Percentiles rank a stretch among this genome's conserved stretches.
phyloP scores from a whole-genome alignment of 2,329 filamentous ascomycete genomes.

The Claviceps lovelessii region DNA sequence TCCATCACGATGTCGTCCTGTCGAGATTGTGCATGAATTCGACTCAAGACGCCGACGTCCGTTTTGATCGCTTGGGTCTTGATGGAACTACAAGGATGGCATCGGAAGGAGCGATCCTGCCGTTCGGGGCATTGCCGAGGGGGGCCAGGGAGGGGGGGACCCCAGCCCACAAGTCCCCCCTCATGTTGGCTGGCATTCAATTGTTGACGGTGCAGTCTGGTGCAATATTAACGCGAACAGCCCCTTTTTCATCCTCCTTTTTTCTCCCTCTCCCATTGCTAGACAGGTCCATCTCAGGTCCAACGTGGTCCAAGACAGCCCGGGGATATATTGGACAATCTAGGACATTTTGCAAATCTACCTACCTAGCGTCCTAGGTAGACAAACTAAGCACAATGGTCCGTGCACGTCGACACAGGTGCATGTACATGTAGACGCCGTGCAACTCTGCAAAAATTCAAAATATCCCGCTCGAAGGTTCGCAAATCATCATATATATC shows the following conservation, averaged over 20 bases:
- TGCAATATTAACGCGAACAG: no score
- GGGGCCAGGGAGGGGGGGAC: neutral
- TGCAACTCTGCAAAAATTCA: neutral
- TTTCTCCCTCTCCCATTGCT: neutral
- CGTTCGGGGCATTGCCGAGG: neutral
- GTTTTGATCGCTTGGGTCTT: neutral
- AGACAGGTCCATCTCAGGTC: neutral
- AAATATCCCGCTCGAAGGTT: no score
- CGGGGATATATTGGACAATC: neutral
- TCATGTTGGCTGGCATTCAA: neutral
- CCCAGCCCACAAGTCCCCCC: neutral
- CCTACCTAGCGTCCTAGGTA: no score
- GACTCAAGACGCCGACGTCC: neutral
- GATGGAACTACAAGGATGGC: neutral
- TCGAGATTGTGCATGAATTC: neutral
- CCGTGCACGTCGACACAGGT: neutral
- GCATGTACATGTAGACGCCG: neutral
- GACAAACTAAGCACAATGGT: neutral
- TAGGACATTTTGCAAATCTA: neutral
- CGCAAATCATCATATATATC: no score
- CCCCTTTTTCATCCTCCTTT: neutral
- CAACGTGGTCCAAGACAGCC: neutral
- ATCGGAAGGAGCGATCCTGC: neutral
- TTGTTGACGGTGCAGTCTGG: no score
- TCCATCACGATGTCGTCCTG: neutral